These are phyloP conservation scores for Carex cristatella DNA, from an alignment of 176 grass and related monocot genomes.

Conservation along the genomic window DNA sequence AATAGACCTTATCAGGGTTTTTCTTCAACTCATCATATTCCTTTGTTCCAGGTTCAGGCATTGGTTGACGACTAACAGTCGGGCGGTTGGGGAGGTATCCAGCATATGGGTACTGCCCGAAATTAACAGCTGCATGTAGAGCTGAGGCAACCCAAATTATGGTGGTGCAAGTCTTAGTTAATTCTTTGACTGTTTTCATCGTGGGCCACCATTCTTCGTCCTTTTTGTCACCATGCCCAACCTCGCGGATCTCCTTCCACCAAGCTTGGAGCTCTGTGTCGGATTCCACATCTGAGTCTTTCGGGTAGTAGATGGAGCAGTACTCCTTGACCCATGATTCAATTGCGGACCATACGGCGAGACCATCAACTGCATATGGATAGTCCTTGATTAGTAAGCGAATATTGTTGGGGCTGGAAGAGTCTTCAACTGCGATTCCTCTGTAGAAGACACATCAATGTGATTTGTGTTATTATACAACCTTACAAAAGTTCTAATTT, in stretches of 20 bases:
- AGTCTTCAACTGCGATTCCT: constrained; percentile 41
- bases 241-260: constrained; percentile 86
- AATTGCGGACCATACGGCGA: constrained; percentile 65
- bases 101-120: constrained; percentile 67
- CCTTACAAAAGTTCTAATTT: neutral
- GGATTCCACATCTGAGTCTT: constrained; percentile 22
- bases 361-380: constrained; percentile 58
- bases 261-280: constrained; percentile 66
- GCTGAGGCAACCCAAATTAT: constrained; percentile 77
- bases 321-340: constrained; percentile 61
- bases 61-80: constrained; percentile 45
- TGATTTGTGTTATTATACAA: neutral
- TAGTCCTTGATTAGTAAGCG: constrained; percentile 77
- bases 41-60: constrained; percentile 36
- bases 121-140: constrained; percentile 74
- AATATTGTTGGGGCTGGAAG: constrained; percentile 33
- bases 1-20: constrained; percentile 47
- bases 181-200: constrained; percentile 52
- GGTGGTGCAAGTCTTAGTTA: constrained; percentile 58
- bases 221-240: constrained; percentile 64
- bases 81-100: constrained; percentile 76
- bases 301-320: constrained; percentile 50
- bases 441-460: constrained; percentile 19
- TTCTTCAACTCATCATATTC: constrained; percentile 28
- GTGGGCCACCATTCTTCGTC: constrained; percentile 59